Evolutionary conservation across 768 basidiomycete species (phyloP).

Genomic region (Coprinopsis cinerea): DNA sequence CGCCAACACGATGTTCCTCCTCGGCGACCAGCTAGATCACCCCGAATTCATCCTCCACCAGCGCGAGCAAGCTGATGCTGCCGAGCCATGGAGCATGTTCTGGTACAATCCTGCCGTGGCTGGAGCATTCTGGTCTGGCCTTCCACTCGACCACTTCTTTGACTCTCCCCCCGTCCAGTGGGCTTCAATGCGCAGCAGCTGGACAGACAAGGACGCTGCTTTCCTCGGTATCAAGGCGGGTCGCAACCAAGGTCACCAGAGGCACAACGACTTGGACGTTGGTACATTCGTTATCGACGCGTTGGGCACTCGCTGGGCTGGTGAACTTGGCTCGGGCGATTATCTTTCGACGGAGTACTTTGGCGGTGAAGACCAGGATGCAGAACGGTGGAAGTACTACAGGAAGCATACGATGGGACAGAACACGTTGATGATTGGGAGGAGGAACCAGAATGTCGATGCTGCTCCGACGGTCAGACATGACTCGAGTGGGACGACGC

Average conservation of each 20-base stretch:
- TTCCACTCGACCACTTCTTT: constrained; percentile 81
- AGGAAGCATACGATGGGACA: constrained; percentile 96
- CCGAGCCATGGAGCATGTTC: constrained; percentile 83
- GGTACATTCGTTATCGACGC: constrained; percentile 97
- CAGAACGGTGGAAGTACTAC: constrained; percentile 86
- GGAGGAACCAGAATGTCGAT: constrained; percentile 74
- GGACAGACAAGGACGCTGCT: constrained; percentile 83
- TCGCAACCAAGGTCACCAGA: constrained; percentile 75
- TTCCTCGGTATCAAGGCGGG: constrained; percentile 91
- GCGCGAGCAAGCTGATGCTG: constrained; percentile 81
- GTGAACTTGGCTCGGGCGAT: constrained; percentile 87
- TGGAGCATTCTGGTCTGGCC: constrained; percentile 90
- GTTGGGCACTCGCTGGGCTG: constrained; percentile 89
- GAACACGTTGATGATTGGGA: constrained; percentile 81
- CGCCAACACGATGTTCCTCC: constrained; percentile 83
- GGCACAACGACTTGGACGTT: constrained; percentile 89
- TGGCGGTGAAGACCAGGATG: constrained; percentile 58
- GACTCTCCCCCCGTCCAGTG: constrained; percentile 68
- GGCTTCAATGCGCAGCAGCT: constrained; percentile 87
- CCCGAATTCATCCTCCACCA: constrained; percentile 84
- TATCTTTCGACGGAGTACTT: constrained; percentile 80
- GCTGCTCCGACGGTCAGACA: constrained; percentile 55
- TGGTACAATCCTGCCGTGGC: constrained; percentile 85
- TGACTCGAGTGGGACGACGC: constrained; percentile 47
- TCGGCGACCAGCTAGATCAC: constrained; percentile 59